These are phyloP conservation scores for Peniophora sp. DNA, from an alignment of 1,284 basidiomycete genomes.

Conservation along the genomic window DNA sequence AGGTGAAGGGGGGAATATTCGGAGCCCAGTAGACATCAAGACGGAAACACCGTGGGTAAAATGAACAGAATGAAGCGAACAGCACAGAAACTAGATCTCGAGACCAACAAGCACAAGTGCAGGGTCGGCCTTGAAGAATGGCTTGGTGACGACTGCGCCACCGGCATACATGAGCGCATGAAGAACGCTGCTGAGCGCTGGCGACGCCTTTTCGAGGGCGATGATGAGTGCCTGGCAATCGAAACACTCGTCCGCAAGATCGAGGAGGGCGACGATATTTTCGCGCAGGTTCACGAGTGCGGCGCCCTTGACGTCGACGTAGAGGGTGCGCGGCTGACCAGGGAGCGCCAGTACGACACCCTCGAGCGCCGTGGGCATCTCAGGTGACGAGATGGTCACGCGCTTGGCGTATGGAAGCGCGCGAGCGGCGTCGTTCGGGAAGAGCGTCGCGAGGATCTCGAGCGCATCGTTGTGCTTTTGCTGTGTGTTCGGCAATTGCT, in stretches of 20 bases:
- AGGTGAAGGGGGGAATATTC: neutral
- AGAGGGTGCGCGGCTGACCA: slow-evolving; percentile 61
- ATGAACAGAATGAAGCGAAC: too few relatives aligned
- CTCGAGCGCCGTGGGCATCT: slow-evolving; percentile 59
- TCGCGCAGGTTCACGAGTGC: slow-evolving; percentile 69
- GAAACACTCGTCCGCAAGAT: slow-evolving; percentile 73
- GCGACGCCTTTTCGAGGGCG: slow-evolving; percentile 54
- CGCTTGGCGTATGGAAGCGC: slow-evolving; percentile 64
- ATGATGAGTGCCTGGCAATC: slow-evolving; percentile 72
- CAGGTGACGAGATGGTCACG: slow-evolving; percentile 62
- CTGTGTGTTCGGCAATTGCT: slow-evolving; percentile 28
- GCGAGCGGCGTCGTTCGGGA: slow-evolving; percentile 59
- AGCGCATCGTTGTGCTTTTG: slow-evolving; percentile 46
- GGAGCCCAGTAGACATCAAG: neutral
- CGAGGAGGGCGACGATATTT: slow-evolving; percentile 77
- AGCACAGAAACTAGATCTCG: slow-evolving; percentile 44
- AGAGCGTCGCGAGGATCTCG: slow-evolving; percentile 68
- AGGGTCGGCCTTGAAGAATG: slow-evolving; percentile 62
- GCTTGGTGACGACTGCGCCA: slow-evolving; percentile 67
- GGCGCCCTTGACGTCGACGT: slow-evolving; percentile 75
- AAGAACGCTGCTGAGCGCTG: slow-evolving; percentile 51
- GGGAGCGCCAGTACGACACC: slow-evolving; percentile 72
- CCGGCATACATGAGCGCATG: slow-evolving; percentile 82
- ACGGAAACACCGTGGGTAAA: too few relatives aligned
- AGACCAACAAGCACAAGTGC: slow-evolving; percentile 71